These are phyloP conservation scores for Botryobasidium botryosum DNA, from an alignment of 768 basidiomycete genomes.

Conservation along the genomic window DNA sequence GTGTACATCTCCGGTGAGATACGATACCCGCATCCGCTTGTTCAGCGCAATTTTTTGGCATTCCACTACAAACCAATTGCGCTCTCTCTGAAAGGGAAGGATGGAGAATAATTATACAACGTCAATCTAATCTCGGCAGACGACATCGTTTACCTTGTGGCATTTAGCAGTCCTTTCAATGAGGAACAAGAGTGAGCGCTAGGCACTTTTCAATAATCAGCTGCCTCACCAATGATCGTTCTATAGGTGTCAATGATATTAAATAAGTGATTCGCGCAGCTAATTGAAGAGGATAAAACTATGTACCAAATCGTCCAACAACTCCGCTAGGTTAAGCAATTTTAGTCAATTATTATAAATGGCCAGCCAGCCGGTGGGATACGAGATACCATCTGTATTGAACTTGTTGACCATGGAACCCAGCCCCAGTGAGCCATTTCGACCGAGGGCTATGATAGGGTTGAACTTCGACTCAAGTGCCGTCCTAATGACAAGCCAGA, in stretches of 20 bases:
- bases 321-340: constrained; percentile 38
- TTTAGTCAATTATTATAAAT: constrained; percentile 10
- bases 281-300: not conserved
- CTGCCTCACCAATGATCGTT: constrained; percentile 11
- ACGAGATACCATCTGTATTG: constrained; percentile 38
- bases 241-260: not conserved
- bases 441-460: constrained; percentile 61
- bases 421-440: constrained; percentile 46
- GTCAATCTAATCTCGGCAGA: no score
- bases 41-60: constrained; percentile 53
- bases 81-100: constrained; percentile 77
- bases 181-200: no score
- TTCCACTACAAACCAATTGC: constrained; percentile 73
- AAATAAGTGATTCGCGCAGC: no score
- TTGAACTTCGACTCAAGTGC: constrained; percentile 71
- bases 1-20: constrained; percentile 88
- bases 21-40: constrained; percentile 57
- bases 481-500: constrained; percentile 10
- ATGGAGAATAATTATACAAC: constrained; percentile 9
- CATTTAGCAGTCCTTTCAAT: constrained; percentile 60
- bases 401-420: constrained; percentile 79
- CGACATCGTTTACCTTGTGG: constrained; percentile 69
- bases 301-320: constrained; percentile 77
- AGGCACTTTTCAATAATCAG: not conserved
- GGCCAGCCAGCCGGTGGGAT: not conserved